A percentile compares a stretch with the other conserved stretches of the same genome.
Conservation (phyloP, 2,329 filamentous ascomycete species). For the Claviceps pazoutovae region DNA sequence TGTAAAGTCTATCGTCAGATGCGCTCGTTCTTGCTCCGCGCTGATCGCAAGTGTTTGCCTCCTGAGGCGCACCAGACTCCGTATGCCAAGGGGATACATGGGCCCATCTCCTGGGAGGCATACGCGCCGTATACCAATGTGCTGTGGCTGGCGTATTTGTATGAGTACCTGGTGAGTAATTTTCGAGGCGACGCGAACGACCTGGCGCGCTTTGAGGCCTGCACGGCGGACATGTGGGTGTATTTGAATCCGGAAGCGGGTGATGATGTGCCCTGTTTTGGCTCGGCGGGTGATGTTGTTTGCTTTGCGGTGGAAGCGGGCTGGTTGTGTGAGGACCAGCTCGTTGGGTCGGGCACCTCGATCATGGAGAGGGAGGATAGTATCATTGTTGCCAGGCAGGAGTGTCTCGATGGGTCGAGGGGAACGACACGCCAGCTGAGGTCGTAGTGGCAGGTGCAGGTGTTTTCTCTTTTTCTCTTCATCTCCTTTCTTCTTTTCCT, state of each 20-base stretch:
- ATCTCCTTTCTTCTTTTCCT: neutral
- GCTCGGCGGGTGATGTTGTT: slow-evolving; percentile 41
- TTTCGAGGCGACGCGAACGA: slow-evolving; percentile 34
- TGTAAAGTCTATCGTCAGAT: slow-evolving; percentile 49
- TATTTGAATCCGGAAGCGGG: slow-evolving; percentile 39
- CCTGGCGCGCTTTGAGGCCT: slow-evolving; percentile 29
- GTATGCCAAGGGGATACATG: slow-evolving; percentile 31
- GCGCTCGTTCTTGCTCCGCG: slow-evolving; percentile 41
- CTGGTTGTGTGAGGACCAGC: slow-evolving; percentile 40
- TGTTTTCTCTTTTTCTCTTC: neutral
- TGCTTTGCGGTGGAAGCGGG: slow-evolving; percentile 43
- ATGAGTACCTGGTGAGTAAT: slow-evolving; percentile 34
- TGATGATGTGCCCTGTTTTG: slow-evolving; percentile 34
- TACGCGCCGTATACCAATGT: slow-evolving; percentile 50
- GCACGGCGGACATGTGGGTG: slow-evolving; percentile 38
- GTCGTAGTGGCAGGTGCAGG: neutral
- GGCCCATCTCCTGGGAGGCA: slow-evolving; percentile 37
- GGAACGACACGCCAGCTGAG: slow-evolving; percentile 12
- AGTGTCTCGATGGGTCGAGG: slow-evolving; percentile 11
- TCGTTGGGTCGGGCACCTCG: slow-evolving; percentile 25
- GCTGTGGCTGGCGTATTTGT: slow-evolving; percentile 50
- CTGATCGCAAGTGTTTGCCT: slow-evolving; percentile 35
- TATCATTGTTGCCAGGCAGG: slow-evolving; percentile 22
- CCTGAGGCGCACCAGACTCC: slow-evolving; percentile 31
- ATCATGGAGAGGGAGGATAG: slow-evolving; percentile 26